Conservation (phyloP, 768 basidiomycete species). For the Boletellus ananas region DNA sequence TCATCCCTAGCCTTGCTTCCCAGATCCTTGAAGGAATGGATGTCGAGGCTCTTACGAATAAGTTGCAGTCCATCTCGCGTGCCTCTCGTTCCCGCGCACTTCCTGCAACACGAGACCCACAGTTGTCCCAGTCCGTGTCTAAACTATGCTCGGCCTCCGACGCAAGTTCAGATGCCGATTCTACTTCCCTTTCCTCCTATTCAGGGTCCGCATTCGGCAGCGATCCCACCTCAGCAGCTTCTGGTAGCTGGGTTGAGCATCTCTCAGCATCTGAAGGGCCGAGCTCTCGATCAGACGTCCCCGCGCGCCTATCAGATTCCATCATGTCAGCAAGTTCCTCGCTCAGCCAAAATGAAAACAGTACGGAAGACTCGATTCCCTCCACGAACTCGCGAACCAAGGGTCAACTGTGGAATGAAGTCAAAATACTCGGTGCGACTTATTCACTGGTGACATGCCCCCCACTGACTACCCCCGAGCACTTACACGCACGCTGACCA, state of each 20-base stretch:
- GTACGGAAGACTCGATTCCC: constrained; percentile 1
- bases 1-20: constrained; percentile 61
- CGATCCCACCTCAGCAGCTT: constrained; percentile 34
- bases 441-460: not conserved
- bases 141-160: constrained; percentile 39
- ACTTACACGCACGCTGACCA: constrained; percentile 82
- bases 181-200: constrained; percentile 37
- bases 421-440: constrained; percentile 76
- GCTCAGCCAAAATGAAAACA: constrained; percentile 20
- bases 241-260: constrained; percentile 45
- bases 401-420: constrained; percentile 86
- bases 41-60: constrained; percentile 65
- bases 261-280: constrained; percentile 24
- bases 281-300: constrained; percentile 3
- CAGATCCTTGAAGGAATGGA: constrained; percentile 72
- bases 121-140: constrained; percentile 33
- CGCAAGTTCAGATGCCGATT: constrained; percentile 42
- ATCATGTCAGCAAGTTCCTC: constrained; percentile 37
- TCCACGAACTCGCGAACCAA: constrained; percentile 48
- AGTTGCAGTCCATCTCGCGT: constrained; percentile 45
- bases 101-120: constrained; percentile 8
- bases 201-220: constrained; percentile 38
- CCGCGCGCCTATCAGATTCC: constrained; percentile 38
- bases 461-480: constrained; percentile 42
- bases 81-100: constrained; percentile 23